Conservation (phyloP, 1,284 basidiomycete species). For the Microbotryum silenes-acaulis region DNA sequence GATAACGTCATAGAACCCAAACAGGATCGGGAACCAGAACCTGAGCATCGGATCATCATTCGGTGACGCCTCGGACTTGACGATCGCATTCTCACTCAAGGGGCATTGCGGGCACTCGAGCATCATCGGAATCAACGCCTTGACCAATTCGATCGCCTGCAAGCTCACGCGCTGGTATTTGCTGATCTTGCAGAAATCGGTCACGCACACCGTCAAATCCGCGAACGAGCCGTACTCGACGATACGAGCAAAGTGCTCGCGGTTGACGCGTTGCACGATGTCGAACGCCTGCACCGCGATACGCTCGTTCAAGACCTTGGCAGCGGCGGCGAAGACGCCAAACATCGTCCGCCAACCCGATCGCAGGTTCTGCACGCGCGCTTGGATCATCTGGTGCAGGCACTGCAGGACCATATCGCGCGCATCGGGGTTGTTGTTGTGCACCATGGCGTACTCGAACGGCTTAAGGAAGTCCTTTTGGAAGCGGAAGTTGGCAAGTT, state of each 20-base stretch:
- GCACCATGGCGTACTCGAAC: constrained; percentile 96
- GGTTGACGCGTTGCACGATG: constrained; percentile 84
- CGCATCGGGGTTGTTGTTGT: constrained; percentile 90
- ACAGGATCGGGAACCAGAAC: constrained; percentile 94
- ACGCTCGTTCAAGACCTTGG: constrained; percentile 72
- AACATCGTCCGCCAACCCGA: constrained; percentile 99
- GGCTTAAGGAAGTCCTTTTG: constrained; percentile 99
- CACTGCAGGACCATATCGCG: constrained; percentile 98
- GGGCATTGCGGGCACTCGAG: constrained; percentile 73
- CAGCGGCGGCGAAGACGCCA: constrained; percentile 92
- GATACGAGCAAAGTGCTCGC: constrained; percentile 82
- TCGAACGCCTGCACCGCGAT: constrained; percentile 93
- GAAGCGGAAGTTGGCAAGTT: constrained; percentile 96
- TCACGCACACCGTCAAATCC: constrained; percentile 92
- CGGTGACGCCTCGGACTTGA: constrained; percentile 38
- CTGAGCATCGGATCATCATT: constrained; percentile 79
- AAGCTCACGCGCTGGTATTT: constrained; percentile 98
- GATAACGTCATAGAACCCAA: constrained; percentile 97
- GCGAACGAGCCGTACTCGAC: constrained; percentile 90
- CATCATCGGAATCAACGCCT: constrained; percentile 80
- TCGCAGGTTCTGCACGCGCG: constrained; percentile 85
- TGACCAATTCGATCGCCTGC: constrained; percentile 92
- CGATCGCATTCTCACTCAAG: constrained; percentile 41
- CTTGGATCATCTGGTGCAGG: constrained; percentile 97
- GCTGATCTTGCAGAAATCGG: constrained; percentile 97